These are phyloP conservation scores for Thinopyrum elongatum DNA, from an alignment of 176 grass and related monocot genomes.

Conservation along the genomic window DNA sequence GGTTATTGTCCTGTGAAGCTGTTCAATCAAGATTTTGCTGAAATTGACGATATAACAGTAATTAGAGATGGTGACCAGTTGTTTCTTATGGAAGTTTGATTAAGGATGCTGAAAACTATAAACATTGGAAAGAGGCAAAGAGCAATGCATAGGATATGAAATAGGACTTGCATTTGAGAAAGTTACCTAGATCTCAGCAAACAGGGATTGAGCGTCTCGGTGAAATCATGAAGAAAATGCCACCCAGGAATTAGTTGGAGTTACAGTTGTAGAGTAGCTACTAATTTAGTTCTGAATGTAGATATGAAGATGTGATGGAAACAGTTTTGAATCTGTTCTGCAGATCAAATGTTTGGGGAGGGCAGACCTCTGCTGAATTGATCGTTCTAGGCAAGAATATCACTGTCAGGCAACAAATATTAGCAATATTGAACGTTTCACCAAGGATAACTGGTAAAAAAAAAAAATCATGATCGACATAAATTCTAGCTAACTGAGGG, in stretches of 20 bases:
- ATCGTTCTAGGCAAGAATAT: conserved; percentile 5
- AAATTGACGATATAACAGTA: conserved; percentile 82
- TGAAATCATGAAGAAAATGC: neutral
- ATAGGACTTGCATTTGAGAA: neutral
- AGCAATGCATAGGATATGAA: neutral
- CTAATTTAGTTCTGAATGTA: conserved; percentile 8
- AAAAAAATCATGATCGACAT: neutral
- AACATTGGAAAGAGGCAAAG: neutral
- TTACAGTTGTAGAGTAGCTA: neutral
- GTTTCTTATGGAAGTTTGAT: conserved; percentile 56
- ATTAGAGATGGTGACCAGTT: conserved; percentile 83
- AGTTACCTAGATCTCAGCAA: neutral
- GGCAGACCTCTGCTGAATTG: conserved; percentile 47
- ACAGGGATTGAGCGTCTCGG: neutral
- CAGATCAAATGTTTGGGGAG: conserved; percentile 29
- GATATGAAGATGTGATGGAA: neutral
- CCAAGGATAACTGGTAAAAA: neutral
- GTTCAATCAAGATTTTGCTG: conserved; percentile 61
- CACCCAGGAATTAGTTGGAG: neutral
- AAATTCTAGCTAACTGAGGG: neutral
- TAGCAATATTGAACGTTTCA: neutral
- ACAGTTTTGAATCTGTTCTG: neutral
- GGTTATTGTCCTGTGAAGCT: conserved; percentile 51
- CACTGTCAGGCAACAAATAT: neutral
- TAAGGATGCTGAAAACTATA: neutral